Evolutionary conservation across 192 early-diverging fungal genomes (phyloP), one percentile per base, ranked within the genome.

Genomic region (Chytriomyces sp.): DNA sequence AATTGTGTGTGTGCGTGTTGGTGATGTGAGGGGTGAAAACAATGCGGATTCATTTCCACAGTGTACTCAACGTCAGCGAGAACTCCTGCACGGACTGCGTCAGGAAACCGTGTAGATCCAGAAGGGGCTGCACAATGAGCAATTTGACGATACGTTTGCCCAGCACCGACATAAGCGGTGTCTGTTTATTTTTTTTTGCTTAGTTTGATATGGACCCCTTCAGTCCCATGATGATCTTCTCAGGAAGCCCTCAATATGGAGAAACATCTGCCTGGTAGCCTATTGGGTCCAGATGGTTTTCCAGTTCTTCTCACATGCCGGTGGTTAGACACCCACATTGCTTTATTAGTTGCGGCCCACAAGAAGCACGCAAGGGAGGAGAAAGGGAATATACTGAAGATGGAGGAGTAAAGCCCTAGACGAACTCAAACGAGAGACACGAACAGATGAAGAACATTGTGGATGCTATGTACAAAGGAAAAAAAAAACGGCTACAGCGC

Each of bases 51-150:
- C 35, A 45, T 16, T 10, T 23, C 6, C 53, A 72, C 28, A n/a
- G n/a, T 20, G 8, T 7, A 3, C 11, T 9, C 53, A 18, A 77
- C 61, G 61, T 18, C 18, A 67, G 35, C n/a, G 45, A 70, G 24
- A 77, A 69, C 70, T 69, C 9, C 35, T 67, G 53, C 7, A 67
- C 64, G 4, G 50, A 60, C 35, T 76, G 8, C 26, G n/a, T 23
- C 45, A 70, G 35, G 47, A 77, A 77, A 45, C 45, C 48, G 5
- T 28, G 28, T 5, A 77, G 76, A 47, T 77, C 76, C 13, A 20
- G 24, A 60, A 77, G 6, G 13, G 76, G 76, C 10, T 45, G 10
- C 10, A 75, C 73, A 59, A 71, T 45, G 50, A 71, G 16, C 10
- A 9, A 9, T 4, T 50, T 20, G 69, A 69, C 16, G 16, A 57